Percentiles rank a stretch among this genome's conserved stretches.
Evolutionary conservation across 768 basidiomycete genomes (phyloP).

Genomic region (Mycena leptocephala): DNA sequence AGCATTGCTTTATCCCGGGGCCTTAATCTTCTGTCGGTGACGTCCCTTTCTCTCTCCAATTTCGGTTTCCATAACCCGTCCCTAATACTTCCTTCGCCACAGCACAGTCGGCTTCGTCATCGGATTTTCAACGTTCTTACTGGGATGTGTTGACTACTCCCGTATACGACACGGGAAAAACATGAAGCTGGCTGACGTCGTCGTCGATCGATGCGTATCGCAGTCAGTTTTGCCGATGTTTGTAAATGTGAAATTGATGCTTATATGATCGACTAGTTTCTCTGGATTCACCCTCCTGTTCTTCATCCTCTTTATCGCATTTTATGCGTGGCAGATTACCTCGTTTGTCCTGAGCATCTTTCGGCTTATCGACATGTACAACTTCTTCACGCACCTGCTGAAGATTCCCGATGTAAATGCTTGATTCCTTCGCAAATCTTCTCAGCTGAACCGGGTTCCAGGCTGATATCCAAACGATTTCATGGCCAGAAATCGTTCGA

Average conservation of each 20-base stretch:
- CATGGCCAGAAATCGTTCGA: constrained; percentile 96
- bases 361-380: constrained; percentile 94
- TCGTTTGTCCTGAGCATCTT: constrained; percentile 83
- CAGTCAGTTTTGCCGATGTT: constrained; percentile 65
- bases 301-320: constrained; percentile 87
- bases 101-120: constrained; percentile 99
- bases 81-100: constrained; percentile 46
- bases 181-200: constrained; percentile 82
- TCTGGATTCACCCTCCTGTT: constrained; percentile 90
- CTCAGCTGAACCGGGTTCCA: constrained; percentile 50
- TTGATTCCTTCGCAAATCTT: neutral
- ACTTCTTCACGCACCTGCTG: constrained; percentile 95
- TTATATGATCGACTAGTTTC: constrained; percentile 65
- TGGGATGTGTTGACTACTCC: constrained; percentile 96
- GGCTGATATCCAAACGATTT: constrained; percentile 98
- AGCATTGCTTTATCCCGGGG: constrained; percentile 93
- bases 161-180: constrained; percentile 78
- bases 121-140: constrained; percentile 96
- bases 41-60: constrained; percentile 36
- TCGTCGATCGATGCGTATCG: constrained; percentile 88
- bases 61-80: constrained; percentile 20
- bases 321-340: constrained; percentile 92
- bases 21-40: constrained; percentile 93
- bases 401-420: constrained; percentile 90
- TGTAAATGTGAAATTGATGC: neutral